Percentiles rank a stretch among this genome's conserved stretches.
phyloP scores from a whole-genome alignment of 2,329 filamentous ascomycete genomes.

The Aureobasidium sp. region DNA sequence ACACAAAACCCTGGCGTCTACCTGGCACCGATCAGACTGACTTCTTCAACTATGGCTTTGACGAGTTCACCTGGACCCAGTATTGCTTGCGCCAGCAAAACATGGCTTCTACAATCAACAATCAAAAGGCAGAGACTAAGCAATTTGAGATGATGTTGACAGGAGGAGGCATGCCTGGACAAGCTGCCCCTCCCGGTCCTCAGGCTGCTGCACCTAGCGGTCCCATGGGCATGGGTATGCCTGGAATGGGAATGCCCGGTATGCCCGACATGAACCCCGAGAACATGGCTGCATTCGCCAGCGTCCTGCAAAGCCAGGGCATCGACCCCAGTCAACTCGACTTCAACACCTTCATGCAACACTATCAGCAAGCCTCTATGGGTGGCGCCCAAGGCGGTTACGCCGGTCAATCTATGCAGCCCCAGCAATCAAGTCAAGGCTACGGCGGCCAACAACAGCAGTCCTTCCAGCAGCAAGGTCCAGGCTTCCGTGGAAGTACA shows the following conservation, averaged over 20 bases:
- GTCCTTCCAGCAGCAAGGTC: conserved; percentile 17
- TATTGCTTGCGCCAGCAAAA: conserved; percentile 85
- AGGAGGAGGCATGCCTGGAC: conserved; percentile 27
- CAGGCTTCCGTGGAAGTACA: conserved; percentile 17
- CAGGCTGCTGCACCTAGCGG: neutral
- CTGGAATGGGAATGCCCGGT: conserved; percentile 32
- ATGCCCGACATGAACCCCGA: conserved; percentile 47
- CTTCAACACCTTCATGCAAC: conserved; percentile 48
- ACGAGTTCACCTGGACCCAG: conserved; percentile 95
- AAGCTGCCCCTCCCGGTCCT: conserved; percentile 18
- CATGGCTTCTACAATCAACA: conserved; percentile 62
- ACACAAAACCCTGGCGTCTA: conserved; percentile 88
- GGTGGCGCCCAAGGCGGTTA: conserved; percentile 19
- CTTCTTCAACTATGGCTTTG: conserved; percentile 98
- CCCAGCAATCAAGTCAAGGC: conserved; percentile 19
- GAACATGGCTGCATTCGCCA: conserved; percentile 54
- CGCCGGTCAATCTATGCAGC: conserved; percentile 17
- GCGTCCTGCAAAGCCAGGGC: conserved; percentile 47
- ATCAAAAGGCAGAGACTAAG: conserved; percentile 63
- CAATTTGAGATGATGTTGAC: conserved; percentile 55
- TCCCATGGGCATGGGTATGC: conserved; percentile 17
- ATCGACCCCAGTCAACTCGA: conserved; percentile 48
- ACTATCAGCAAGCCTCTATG: conserved; percentile 36
- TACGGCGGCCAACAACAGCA: conserved; percentile 19
- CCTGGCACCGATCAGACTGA: conserved; percentile 92